Evolutionary conservation across 345 rosid species (phyloP).

Genomic region (Cochlearia excelsa): DNA sequence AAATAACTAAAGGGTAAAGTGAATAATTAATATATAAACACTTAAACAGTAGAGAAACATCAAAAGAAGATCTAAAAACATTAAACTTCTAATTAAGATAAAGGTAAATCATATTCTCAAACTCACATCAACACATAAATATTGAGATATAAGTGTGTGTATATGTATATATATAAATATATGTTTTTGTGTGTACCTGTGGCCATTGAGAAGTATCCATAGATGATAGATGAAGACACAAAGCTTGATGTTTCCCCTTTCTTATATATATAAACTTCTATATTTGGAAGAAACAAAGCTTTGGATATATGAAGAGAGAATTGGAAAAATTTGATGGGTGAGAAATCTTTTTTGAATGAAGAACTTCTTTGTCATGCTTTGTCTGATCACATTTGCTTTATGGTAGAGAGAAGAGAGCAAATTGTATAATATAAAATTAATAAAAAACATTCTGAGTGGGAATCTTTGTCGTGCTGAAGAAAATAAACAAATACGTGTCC

Average conservation of each 20-base stretch:
- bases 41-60: slow-evolving; percentile 15
- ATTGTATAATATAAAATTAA: slow-evolving; percentile 27
- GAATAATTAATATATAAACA: slow-evolving; percentile 34
- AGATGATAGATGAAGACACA: slow-evolving; percentile 42
- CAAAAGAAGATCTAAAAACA: slow-evolving; percentile 38
- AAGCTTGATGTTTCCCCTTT: slow-evolving; percentile 18
- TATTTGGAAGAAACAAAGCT: slow-evolving; percentile 3
- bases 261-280: neutral
- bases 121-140: slow-evolving; percentile 17
- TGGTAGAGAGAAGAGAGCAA: slow-evolving; percentile 39
- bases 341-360: slow-evolving; percentile 41
- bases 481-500: slow-evolving; percentile 23
- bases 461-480: slow-evolving; percentile 43
- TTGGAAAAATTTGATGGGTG: slow-evolving; percentile 35
- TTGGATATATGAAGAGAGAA: slow-evolving; percentile 39
- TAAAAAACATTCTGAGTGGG: slow-evolving; percentile 41
- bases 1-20: slow-evolving; percentile 44
- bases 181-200: slow-evolving; percentile 58
- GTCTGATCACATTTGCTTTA: slow-evolving; percentile 45
- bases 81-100: slow-evolving; percentile 16
- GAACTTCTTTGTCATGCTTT: slow-evolving; percentile 41
- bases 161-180: neutral
- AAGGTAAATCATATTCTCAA: slow-evolving; percentile 7
- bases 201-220: slow-evolving; percentile 99
- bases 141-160: neutral